phyloP scores from a whole-genome alignment of 805 yeast genomes.

The Kodamaea nitidulidarum region DNA sequence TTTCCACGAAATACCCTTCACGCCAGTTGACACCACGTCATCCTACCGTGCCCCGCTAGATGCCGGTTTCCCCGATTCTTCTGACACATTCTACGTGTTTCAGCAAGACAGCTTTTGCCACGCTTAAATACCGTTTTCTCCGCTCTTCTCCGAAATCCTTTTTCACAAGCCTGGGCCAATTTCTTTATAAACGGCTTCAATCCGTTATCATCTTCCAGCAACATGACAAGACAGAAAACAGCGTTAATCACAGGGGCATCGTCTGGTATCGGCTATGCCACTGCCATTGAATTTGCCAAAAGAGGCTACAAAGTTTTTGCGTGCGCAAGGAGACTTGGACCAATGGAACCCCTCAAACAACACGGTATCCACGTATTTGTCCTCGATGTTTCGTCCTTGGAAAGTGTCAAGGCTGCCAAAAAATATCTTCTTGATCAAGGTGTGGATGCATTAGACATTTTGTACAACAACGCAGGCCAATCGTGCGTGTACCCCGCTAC shows the following conservation, averaged over 20 bases:
- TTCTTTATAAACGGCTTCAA: too few species aligned
- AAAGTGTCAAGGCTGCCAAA: conserved; percentile 44
- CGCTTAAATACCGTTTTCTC: too few species aligned
- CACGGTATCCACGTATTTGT: conserved; percentile 43
- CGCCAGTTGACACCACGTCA: too few species aligned
- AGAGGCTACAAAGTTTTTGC: conserved; percentile 63
- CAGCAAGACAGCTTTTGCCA: too few species aligned
- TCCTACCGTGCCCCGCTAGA: too few species aligned
- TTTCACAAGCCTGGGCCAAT: too few species aligned
- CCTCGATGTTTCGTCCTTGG: conserved; percentile 55
- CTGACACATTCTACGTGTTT: too few species aligned
- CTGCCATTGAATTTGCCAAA: conserved; percentile 46
- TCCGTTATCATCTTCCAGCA: too few species aligned
- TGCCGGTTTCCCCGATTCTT: too few species aligned
- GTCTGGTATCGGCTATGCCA: conserved; percentile 51
- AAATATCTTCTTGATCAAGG: conserved; percentile 35
- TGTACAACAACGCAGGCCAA: conserved; percentile 76
- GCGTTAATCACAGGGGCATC: conserved; percentile 49
- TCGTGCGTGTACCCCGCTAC: conserved; percentile 68
- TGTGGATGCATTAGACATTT: conserved; percentile 47
- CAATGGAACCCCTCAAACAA: conserved; percentile 50
- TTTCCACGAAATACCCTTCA: too few species aligned
- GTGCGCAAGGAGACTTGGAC: conserved; percentile 63
- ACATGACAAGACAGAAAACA: conserved; percentile 8
- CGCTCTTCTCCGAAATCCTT: too few species aligned